Evolutionary conservation across 306 rosid genomes (phyloP), one percentile per base, ranked within the genome.

Genomic region (Aeschynomene evenia): DNA sequence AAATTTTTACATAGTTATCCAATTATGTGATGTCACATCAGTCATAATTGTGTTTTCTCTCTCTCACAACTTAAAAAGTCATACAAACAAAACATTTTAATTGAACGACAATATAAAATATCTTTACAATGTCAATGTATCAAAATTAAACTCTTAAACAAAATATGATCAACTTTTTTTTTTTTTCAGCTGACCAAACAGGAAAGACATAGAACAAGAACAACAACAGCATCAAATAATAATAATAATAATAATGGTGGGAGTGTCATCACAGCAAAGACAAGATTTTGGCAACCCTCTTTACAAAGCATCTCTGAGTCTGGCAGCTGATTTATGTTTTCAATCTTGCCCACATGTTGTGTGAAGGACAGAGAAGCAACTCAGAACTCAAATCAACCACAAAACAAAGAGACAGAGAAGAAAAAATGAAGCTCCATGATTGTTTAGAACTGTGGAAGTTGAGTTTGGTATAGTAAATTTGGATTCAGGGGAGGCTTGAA

Each of bases 201-300:
- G 2, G 88, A 84, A 72, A 76, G 83, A 73, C 37, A 50, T 55
- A 43, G 77, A 55, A 31, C 76, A 40, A 78, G 81, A 66, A 77
- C 86, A 45, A 28, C 77, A 26, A 18, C 73, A 45, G 45, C 86
- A n/a, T n/a, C n/a, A n/a, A n/a, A n/a, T n/a, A n/a, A n/a, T n/a
- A n/a, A n/a, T n/a, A n/a, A n/a, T 43, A 43, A 2, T 43, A 12
- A 1, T 43, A 12, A 5, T 60, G 74, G n/a, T 53, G 71, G 9
- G n/a, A 74, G 83, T 74, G 86, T 59, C n/a, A n/a, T n/a, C 59
- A 79, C 82, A 72, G 82, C 91, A 63, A 86, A 81, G 86, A 64
- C 85, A 79, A 85, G 88, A 85, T 78, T 81, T 61, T 87, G 96
- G 96, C 91, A 90, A 73, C 96, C 96, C n/a, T 82, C 94, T 43